Evolutionary conservation across 768 basidiomycete species (phyloP), one percentile per base, ranked within the genome.

Genomic region (Grammothele lineata): DNA sequence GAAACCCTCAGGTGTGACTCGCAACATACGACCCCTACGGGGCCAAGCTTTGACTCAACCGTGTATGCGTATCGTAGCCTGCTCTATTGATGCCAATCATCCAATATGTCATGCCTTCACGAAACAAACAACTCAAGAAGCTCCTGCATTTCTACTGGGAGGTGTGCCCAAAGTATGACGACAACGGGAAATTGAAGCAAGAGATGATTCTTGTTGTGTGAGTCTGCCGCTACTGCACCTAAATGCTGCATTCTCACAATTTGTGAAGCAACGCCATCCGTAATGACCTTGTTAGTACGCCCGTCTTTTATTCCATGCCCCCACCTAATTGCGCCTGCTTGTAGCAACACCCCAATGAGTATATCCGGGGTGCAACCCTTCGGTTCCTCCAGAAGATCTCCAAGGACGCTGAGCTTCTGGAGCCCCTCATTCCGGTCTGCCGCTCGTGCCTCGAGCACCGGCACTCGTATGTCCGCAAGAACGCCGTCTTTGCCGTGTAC

Each of bases 121-220:
- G 85, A 64, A 93, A 89, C 73, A 98, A 99, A 73, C 83, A 85
- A 50, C 80, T 98, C 63, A 98, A 99, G 83, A 99, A 98, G 72
- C 70, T 96, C 54, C 73, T 97, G 30, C 92, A 92, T 66, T 92
- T 92, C 63, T 93, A 94, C 65, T 93, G 90, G 90, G 91, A 98
- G 70, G 87, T 98, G 18, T 98, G 94, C 69, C 95, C 95, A 8
- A 97, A 97, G 67, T 85, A 94, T 53, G 95, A 98, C 59, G 95
- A 98, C 60, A 85, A 81, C 55, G 95, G 95, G 40, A 98, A 97
- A 70, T 70, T 98, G 56, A 97, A 95, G 77, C 96, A 98, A 70
- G 95, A 99, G 73, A 98, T 98, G 95, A 98, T 97, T 62, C 80
- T 98, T 43, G 95, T 98, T 25, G 93, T 94, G 92, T 94, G 66